Evolutionary conservation across 2,329 filamentous ascomycete species (phyloP).

Genomic region (Cordyceps cateniannulata): DNA sequence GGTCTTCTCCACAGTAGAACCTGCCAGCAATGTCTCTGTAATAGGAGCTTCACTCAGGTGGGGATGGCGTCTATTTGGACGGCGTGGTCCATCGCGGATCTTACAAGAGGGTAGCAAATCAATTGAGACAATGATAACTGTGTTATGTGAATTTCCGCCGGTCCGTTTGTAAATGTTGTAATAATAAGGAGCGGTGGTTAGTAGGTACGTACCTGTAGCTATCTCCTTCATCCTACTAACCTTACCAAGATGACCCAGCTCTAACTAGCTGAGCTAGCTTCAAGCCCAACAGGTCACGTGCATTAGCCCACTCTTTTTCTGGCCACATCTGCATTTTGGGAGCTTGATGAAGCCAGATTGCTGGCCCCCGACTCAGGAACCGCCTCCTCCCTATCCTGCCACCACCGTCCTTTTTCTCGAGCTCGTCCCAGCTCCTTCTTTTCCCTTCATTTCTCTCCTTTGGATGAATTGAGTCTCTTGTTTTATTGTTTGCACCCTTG

Average conservation of each 20-base stretch:
- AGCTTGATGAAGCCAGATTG: constrained; percentile 41
- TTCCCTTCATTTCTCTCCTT: constrained; percentile 27
- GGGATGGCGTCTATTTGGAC: background rate
- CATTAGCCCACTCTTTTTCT: constrained; percentile 29
- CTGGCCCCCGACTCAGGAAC: constrained; percentile 23
- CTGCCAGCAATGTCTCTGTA: background rate
- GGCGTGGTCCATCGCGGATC: no score
- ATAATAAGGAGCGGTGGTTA: no score
- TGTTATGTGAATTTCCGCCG: no score
- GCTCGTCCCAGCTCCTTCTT: constrained; percentile 32
- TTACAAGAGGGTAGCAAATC: no score
- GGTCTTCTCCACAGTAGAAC: constrained; percentile 1
- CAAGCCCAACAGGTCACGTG: constrained; percentile 18
- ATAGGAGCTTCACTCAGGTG: background rate
- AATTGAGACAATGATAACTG: no score
- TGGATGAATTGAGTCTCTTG: constrained; percentile 36
- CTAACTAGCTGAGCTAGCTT: no score
- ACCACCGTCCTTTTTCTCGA: constrained; percentile 27
- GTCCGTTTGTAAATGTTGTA: no score
- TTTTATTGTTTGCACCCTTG: constrained; percentile 22
- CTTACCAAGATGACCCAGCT: no score
- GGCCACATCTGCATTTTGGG: constrained; percentile 39
- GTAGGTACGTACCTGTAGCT: no score
- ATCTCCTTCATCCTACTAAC: no score
- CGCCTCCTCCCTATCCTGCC: constrained; percentile 29